These are phyloP conservation scores for Termitomyces sp. DNA, from an alignment of 768 basidiomycete species.

Conservation along the genomic window DNA sequence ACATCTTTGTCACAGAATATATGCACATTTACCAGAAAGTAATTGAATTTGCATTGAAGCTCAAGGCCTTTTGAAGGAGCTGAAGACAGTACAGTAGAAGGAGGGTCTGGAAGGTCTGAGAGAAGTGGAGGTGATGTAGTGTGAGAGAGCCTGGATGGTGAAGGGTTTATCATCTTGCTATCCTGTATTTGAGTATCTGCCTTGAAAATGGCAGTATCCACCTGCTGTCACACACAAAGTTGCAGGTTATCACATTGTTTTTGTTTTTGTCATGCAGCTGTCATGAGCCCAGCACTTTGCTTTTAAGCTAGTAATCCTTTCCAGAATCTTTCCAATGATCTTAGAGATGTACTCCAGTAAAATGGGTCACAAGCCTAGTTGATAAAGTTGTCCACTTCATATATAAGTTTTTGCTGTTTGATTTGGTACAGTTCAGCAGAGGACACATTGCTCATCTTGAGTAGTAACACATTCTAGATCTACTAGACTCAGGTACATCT, in stretches of 20 bases:
- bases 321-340: conserved; percentile 40
- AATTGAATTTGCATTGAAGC: neutral
- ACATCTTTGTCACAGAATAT: conserved; percentile 22
- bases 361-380: neutral
- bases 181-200: neutral
- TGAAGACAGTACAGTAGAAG: neutral
- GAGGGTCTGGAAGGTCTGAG: too few relatives aligned
- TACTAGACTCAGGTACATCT: too few relatives aligned
- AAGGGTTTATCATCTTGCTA: conserved; percentile 13
- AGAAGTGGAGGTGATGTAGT: too few relatives aligned
- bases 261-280: conserved; percentile 16
- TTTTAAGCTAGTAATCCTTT: conserved; percentile 54
- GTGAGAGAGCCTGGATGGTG: too few relatives aligned
- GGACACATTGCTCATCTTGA: too few relatives aligned
- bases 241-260: neutral
- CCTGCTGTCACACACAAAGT: neutral
- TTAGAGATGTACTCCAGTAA: neutral
- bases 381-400: too few relatives aligned
- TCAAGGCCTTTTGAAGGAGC: neutral
- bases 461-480: too few relatives aligned
- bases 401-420: too few relatives aligned
- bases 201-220: neutral
- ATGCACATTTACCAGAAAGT: conserved; percentile 5
- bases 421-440: too few relatives aligned
- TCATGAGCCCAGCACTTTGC: conserved; percentile 34